Conservation (phyloP, 2,329 filamentous ascomycete species). For the Harringtonia aguacate region DNA sequence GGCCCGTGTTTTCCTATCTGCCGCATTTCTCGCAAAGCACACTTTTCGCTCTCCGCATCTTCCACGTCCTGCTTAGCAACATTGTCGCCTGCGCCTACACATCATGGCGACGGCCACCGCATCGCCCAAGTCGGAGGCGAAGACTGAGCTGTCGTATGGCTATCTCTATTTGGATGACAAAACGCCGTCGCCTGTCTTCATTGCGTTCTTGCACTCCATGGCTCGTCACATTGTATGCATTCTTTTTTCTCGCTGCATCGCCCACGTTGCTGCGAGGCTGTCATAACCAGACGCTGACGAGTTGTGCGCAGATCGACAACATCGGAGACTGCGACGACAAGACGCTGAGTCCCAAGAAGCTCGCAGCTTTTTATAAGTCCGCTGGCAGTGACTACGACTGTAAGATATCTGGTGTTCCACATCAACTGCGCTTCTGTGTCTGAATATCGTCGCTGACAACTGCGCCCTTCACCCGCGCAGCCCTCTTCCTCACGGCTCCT, state of each 20-base stretch:
- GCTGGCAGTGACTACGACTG: constrained; percentile 68
- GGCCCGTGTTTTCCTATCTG: constrained; percentile 4
- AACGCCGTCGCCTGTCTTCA: constrained; percentile 53
- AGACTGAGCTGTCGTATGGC: constrained; percentile 40
- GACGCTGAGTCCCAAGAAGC: constrained; percentile 53
- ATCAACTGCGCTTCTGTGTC: no score
- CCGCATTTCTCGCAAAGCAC: background rate
- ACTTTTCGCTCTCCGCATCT: background rate
- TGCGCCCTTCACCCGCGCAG: no score
- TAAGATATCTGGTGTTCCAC: no score
- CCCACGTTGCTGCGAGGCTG: background rate
- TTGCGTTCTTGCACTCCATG: constrained; percentile 58
- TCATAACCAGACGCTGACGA: constrained; percentile 2
- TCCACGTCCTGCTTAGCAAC: background rate
- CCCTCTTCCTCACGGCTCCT: constrained; percentile 68
- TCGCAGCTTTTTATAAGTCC: constrained; percentile 66
- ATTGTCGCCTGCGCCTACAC: background rate
- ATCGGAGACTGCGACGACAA: constrained; percentile 46
- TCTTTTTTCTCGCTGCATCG: constrained; percentile 11
- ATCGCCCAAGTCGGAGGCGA: constrained; percentile 13
- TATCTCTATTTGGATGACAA: constrained; percentile 61
- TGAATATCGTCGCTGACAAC: background rate
- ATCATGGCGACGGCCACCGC: constrained; percentile 8
- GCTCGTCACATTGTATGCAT: constrained; percentile 57
- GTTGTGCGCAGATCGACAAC: constrained; percentile 35